Evolutionary conservation across 305 asterid species (phyloP), one percentile per base, ranked within the genome.

Genomic region (Solanum hybrid): DNA sequence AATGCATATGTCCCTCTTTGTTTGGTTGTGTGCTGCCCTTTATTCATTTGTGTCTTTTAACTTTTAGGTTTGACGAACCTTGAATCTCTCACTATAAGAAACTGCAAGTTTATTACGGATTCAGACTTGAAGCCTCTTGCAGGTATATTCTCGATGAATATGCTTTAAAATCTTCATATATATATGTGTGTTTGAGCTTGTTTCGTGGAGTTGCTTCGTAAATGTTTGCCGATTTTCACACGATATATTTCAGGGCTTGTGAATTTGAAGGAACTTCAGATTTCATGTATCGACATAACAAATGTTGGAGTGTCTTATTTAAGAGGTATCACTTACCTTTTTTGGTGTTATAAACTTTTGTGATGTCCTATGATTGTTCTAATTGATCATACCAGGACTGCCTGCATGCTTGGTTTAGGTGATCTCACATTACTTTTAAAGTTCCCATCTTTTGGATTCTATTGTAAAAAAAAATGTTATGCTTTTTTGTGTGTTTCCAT

Each of bases 101-200:
- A 98, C 93, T 97, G 99, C 92, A 96, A 94, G 89, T 95, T 97
- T 95, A 95, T 97, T 70, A 92, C 92, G 17, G 98, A 97, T 93
- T 92, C 96, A 51, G 99, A 96, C 92, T 95, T 96, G 97, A 95
- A 93, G 92, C 94, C 95, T 88, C 91, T 96, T 75, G 92, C 98
- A 90, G 99, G 99, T 97, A 65, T 38, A 65, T 45, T 29, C 32
- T 78, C 7, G 57, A 51, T 80, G 85, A 45, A 13, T 34, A 26
- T 45, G 86, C 41, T 72, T 36, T 75, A 11, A 9, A 20, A 31
- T 11, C 77, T 75, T 88, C 83, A 15, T 88, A 31, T 61, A 20
- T 45, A 20, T 14, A 4, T 51, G 57, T 14, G 77, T 45, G 10
- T 20, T 22, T 8, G 76, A 41, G 88, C 15, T 31, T 31, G 75